Percentiles rank a stretch among this genome's conserved stretches.
Conservation (phyloP, 495 filamentous ascomycete genomes). For the Cercophora newfieldiana region DNA sequence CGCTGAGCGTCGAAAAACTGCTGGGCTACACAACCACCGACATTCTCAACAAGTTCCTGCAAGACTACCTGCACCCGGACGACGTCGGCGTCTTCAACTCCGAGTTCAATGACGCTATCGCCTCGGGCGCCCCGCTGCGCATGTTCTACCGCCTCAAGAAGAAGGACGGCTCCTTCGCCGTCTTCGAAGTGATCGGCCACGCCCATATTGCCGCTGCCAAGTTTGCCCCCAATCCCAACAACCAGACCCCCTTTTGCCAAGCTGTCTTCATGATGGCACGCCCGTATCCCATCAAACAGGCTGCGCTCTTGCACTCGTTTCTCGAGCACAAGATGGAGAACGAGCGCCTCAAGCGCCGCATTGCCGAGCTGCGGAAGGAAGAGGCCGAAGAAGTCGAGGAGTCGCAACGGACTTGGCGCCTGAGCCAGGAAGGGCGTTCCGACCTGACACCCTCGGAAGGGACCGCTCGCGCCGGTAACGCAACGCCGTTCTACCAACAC, state of each 20-base stretch:
- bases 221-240: constrained; percentile 60
- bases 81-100: constrained; percentile 81
- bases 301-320: constrained; percentile 84
- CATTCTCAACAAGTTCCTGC: constrained; percentile 71
- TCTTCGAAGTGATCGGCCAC: constrained; percentile 90
- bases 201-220: constrained; percentile 79
- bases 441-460: constrained; percentile 57
- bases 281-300: constrained; percentile 87
- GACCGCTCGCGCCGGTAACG: constrained; percentile 2
- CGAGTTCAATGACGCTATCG: constrained; percentile 90
- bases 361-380: constrained; percentile 81
- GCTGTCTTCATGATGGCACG: constrained; percentile 94
- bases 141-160: constrained; percentile 89
- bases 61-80: constrained; percentile 83
- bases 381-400: constrained; percentile 74
- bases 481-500: constrained; percentile 17
- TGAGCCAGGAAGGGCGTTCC: constrained; percentile 54
- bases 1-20: constrained; percentile 73
- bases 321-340: constrained; percentile 98
- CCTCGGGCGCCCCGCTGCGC: constrained; percentile 72
- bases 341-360: constrained; percentile 78
- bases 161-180: constrained; percentile 68
- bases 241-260: constrained; percentile 69
- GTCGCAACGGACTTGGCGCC: constrained; percentile 51
- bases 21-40: constrained; percentile 73